Percentiles rank a stretch among this genome's conserved stretches.
Evolutionary conservation across 2,329 filamentous ascomycete genomes (phyloP).

Genomic region (Colletotrichum sp.): DNA sequence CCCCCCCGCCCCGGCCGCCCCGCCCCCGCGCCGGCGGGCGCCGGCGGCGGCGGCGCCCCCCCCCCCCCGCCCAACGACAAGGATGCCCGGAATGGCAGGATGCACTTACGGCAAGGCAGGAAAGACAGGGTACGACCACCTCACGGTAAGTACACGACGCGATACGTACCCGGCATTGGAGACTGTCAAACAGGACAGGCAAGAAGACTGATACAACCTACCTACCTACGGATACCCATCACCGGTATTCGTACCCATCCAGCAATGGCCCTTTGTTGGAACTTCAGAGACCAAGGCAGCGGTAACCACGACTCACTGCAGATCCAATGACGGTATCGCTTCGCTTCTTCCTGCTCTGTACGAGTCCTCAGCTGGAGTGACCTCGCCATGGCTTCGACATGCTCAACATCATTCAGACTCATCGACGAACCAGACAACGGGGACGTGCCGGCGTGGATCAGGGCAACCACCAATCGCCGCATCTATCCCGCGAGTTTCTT

Average conservation of each 20-base stretch:
- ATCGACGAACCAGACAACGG: not conserved
- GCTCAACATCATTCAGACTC: not conserved
- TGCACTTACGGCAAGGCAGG: not conserved
- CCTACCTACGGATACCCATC: not conserved
- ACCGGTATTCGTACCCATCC: not conserved
- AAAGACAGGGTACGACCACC: not conserved
- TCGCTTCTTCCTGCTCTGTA: not conserved
- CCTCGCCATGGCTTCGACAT: not conserved
- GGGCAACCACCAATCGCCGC: not conserved
- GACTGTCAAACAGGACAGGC: not conserved
- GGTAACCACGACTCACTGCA: not conserved
- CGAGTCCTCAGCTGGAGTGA: not conserved
- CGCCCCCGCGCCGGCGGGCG: no score
- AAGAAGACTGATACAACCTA: not conserved
- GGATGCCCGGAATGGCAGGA: not conserved
- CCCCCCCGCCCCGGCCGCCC: no score
- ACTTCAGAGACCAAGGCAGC: not conserved
- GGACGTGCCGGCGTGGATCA: not conserved
- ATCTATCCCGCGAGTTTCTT: not conserved
- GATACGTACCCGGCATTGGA: not conserved
- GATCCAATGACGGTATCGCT: not conserved
- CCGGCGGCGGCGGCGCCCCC: no score
- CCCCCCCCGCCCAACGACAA: not conserved
- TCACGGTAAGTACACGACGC: not conserved
- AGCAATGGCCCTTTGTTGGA: not conserved